These are phyloP conservation scores for Naganishia onofrii DNA, from an alignment of 768 basidiomycete species.

Conservation along the genomic window DNA sequence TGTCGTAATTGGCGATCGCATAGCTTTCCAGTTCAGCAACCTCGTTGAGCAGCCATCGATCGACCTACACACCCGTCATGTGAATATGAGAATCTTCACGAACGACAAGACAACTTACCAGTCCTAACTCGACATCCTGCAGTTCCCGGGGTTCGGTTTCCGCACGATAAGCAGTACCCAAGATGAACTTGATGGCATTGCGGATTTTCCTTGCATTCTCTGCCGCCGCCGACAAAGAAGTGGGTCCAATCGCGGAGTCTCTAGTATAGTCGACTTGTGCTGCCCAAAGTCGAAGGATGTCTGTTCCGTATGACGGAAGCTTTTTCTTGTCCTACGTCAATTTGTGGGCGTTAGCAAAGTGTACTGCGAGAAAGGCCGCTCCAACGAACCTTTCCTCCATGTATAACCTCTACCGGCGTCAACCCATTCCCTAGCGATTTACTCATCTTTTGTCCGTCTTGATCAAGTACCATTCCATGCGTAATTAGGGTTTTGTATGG, in stretches of 20 bases:
- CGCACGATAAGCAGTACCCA: slow-evolving; percentile 66
- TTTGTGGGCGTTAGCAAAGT: neutral
- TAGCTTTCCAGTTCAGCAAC: slow-evolving; percentile 68
- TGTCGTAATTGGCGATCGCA: slow-evolving; percentile 66
- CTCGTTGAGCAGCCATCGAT: slow-evolving; percentile 82
- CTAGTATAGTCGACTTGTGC: slow-evolving; percentile 85
- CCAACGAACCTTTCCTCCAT: slow-evolving; percentile 66
- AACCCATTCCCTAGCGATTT: slow-evolving; percentile 91
- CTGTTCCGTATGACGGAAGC: slow-evolving; percentile 77
- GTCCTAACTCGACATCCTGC: slow-evolving; percentile 58
- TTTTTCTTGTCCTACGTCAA: slow-evolving; percentile 64
- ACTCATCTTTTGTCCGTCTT: slow-evolving; percentile 90
- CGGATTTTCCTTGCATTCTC: slow-evolving; percentile 79
- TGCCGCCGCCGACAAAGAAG: slow-evolving; percentile 68
- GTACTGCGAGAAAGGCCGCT: neutral
- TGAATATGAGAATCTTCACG: slow-evolving; percentile 12
- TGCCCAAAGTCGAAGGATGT: slow-evolving; percentile 83
- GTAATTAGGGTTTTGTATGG: slow-evolving; percentile 83
- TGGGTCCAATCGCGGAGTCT: slow-evolving; percentile 81
- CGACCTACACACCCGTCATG: slow-evolving; percentile 60
- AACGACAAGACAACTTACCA: slow-evolving; percentile 58
- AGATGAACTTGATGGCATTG: slow-evolving; percentile 78
- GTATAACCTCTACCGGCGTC: slow-evolving; percentile 74
- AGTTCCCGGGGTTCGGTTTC: slow-evolving; percentile 42
- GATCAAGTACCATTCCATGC: slow-evolving; percentile 94